Conservation (phyloP, 2,329 filamentous ascomycete species). For the Aspergillus pseudonomiae region DNA sequence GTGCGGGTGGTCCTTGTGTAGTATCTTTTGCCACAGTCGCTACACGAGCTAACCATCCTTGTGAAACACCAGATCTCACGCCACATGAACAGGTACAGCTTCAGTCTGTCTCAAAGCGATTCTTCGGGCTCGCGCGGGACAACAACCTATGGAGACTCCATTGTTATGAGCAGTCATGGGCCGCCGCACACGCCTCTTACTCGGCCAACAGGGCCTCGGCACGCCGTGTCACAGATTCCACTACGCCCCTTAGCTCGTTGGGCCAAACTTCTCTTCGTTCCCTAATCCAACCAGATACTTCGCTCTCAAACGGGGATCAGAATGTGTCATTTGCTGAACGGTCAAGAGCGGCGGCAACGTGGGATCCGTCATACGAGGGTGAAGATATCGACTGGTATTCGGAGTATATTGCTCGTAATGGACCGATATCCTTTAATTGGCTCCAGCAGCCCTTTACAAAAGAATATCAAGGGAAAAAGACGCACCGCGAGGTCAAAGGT, state of each 20-base stretch:
- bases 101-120: conserved; percentile 69
- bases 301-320: conserved; percentile 2
- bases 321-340: conserved; percentile 26
- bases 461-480: conserved; percentile 41
- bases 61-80: conserved; percentile 59
- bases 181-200: conserved; percentile 51
- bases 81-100: conserved; percentile 66
- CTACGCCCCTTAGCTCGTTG: conserved; percentile 34
- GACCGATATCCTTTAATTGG: conserved; percentile 75
- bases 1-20: conserved; percentile 16
- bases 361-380: conserved; percentile 75
- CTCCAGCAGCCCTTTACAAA: conserved; percentile 61
- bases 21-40: conserved; percentile 16
- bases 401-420: conserved; percentile 83
- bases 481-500: conserved; percentile 68
- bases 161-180: conserved; percentile 74
- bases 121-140: conserved; percentile 71
- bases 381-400: conserved; percentile 83
- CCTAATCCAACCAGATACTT: conserved; percentile 35
- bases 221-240: conserved; percentile 51
- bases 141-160: conserved; percentile 74
- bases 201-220: conserved; percentile 38
- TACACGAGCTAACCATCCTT: conserved; percentile 24
- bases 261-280: conserved; percentile 37
- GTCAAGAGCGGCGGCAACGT: conserved; percentile 61